Percentiles rank a stretch among this genome's conserved stretches.
These are phyloP conservation scores for Pelargonium exstipulatum DNA, from an alignment of 441 rosid species.

Conservation along the genomic window DNA sequence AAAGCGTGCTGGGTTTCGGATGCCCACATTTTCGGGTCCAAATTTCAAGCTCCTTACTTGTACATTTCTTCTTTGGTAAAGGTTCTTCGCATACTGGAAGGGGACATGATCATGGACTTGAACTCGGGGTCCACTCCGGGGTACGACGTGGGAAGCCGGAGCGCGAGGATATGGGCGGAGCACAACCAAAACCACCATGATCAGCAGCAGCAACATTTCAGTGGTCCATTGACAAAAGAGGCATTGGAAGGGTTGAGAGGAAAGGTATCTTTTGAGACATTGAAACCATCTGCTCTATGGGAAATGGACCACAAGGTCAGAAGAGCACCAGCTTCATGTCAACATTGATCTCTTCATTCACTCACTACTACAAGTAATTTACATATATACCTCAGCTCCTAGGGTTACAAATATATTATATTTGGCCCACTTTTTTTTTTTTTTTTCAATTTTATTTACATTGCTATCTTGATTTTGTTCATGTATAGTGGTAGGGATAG, in stretches of 20 bases:
- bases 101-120: not conserved
- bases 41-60: not conserved
- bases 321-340: not conserved
- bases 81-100: not conserved
- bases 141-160: conserved; percentile 3
- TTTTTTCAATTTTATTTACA: not conserved
- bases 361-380: not conserved
- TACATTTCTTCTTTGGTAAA: not conserved
- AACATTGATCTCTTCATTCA: not conserved
- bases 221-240: not conserved
- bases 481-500: not conserved
- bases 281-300: conserved; percentile 2
- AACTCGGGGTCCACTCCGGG: not conserved
- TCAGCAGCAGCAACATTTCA: not conserved
- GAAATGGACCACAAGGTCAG: not conserved
- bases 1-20: too few species aligned
- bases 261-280: not conserved
- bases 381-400: not conserved
- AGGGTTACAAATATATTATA: not conserved
- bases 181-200: not conserved
- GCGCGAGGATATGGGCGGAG: not conserved
- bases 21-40: too few species aligned
- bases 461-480: not conserved
- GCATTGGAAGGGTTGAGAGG: not conserved
- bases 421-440: not conserved